Evolutionary conservation across 192 early-diverging fungal genomes (phyloP).

Genomic region (Phlyctochytrium bullatum): DNA sequence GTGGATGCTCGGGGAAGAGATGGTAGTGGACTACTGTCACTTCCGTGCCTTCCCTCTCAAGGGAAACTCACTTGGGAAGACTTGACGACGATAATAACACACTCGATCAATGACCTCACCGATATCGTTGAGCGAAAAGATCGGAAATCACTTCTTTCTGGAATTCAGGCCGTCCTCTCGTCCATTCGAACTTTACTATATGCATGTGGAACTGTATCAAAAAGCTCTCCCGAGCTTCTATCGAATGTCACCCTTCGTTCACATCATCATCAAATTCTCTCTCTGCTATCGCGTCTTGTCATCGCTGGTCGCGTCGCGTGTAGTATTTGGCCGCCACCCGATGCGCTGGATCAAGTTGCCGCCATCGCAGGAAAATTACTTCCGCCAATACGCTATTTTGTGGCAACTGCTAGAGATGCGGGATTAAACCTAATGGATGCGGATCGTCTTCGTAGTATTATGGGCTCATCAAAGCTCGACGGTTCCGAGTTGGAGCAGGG

Average conservation of each 20-base stretch:
- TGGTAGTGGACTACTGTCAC: too few relatives aligned
- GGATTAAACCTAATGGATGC: neutral
- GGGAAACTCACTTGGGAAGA: constrained; percentile 44
- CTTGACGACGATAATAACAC: constrained; percentile 45
- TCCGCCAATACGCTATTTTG: constrained; percentile 71
- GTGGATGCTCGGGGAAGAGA: too few relatives aligned
- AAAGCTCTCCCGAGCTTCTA: constrained; percentile 67
- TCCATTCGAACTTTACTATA: constrained; percentile 82
- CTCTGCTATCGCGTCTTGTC: constrained; percentile 75
- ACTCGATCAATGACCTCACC: constrained; percentile 42
- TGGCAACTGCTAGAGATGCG: neutral
- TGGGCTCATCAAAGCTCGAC: neutral
- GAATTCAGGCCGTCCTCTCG: constrained; percentile 61
- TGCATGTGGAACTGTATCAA: constrained; percentile 69
- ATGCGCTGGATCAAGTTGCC: constrained; percentile 74
- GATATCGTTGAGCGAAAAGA: constrained; percentile 35
- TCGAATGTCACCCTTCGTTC: constrained; percentile 61
- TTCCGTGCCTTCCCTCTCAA: neutral
- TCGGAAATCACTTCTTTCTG: constrained; percentile 53
- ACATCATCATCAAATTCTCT: constrained; percentile 76
- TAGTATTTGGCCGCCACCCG: constrained; percentile 86
- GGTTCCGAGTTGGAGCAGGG: neutral
- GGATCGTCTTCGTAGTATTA: neutral
- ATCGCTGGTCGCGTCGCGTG: constrained; percentile 78
- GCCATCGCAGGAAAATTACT: constrained; percentile 80